Evolutionary conservation across 306 rosid species (phyloP).

Genomic region (Dicorynia guianensis): DNA sequence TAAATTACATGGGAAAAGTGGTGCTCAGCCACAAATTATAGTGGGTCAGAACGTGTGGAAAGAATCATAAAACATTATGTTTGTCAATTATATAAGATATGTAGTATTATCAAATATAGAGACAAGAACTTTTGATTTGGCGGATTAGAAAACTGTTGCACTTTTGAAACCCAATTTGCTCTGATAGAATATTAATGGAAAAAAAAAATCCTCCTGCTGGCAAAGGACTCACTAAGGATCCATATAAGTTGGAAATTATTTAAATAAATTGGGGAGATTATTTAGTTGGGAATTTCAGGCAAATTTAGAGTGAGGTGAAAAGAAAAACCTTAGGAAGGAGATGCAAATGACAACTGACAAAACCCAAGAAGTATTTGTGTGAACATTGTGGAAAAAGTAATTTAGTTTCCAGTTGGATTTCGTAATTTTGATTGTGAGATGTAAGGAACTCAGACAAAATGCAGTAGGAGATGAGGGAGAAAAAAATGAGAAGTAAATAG

Average conservation of each 20-base stretch:
- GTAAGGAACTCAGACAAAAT: background rate
- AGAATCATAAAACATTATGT: conserved; percentile 7
- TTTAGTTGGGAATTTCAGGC: background rate
- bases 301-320: background rate
- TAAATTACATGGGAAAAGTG: too few species aligned
- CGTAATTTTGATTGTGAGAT: conserved; percentile 9
- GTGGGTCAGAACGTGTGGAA: background rate
- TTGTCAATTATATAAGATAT: conserved; percentile 6
- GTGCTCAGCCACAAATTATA: background rate
- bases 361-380: background rate
- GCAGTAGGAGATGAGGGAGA: background rate
- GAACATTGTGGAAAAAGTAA: background rate
- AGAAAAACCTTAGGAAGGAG: background rate
- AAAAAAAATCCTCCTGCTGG: background rate
- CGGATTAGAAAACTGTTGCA: background rate
- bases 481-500: background rate
- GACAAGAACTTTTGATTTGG: conserved; percentile 1
- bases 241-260: background rate
- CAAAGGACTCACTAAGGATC: background rate
- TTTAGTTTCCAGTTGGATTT: background rate
- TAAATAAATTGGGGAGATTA: background rate
- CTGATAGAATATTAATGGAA: background rate
- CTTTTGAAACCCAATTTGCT: conserved; percentile 9
- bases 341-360: background rate
- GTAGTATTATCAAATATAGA: background rate